A percentile compares a stretch with the other conserved stretches of the same genome.
These are phyloP conservation scores for Nitzschia sp. DNA, from an alignment of 108 stramenopile species.

Conservation along the genomic window DNA sequence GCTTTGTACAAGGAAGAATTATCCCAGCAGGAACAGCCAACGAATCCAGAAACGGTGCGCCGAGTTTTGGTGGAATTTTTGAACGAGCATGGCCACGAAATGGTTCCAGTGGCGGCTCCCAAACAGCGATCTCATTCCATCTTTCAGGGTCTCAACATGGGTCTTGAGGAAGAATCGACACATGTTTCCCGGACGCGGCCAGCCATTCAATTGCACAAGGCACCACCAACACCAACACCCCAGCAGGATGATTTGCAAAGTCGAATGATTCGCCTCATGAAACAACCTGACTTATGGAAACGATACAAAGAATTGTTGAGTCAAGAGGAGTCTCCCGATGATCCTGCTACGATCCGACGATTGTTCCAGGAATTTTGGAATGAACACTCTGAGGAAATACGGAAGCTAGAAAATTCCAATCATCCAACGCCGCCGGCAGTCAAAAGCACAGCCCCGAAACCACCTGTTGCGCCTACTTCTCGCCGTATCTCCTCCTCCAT, in stretches of 20 bases:
- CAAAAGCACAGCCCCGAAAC: neutral
- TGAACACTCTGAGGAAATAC: neutral
- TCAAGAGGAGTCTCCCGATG: conserved; percentile 2
- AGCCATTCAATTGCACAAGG: too few relatives aligned
- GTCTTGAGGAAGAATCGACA: conserved; percentile 13
- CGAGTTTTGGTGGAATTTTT: conserved; percentile 13
- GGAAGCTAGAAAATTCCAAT: neutral
- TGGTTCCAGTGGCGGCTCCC: neutral
- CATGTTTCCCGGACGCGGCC: neutral
- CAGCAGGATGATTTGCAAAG: conserved; percentile 1
- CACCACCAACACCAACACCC: neutral
- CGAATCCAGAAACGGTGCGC: conserved; percentile 20
- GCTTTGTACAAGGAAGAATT: conserved; percentile 16
- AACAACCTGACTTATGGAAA: conserved; percentile 5
- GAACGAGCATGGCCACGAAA: conserved; percentile 1
- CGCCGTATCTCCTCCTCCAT: neutral
- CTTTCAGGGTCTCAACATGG: conserved; percentile 6
- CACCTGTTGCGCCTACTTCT: neutral
- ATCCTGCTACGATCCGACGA: conserved; percentile 9
- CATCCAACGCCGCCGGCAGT: neutral
- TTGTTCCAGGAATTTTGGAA: neutral
- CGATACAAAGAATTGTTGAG: conserved; percentile 5
- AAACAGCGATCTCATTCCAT: neutral
- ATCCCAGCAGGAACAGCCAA: conserved; percentile 4
- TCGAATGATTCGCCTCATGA: neutral